phyloP scores from a whole-genome alignment of 345 rosid species.

The Chamaenerion angustifolium region DNA sequence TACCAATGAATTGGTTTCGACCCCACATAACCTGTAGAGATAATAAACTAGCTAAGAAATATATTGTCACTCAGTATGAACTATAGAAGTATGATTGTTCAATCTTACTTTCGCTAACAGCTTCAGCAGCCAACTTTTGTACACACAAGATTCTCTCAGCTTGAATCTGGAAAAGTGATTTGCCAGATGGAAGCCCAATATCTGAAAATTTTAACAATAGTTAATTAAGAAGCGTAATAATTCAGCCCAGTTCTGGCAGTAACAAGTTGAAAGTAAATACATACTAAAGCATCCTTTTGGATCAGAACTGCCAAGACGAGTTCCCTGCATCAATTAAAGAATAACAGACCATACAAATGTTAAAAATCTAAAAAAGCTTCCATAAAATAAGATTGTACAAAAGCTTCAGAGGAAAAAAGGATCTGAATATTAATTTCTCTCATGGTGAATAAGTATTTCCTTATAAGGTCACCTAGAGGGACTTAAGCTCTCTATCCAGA shows the following conservation, averaged over 20 bases:
- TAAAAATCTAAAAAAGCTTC: not conserved
- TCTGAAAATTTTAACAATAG: constrained; percentile 26
- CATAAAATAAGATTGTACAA: no score
- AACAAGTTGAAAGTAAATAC: constrained; percentile 15
- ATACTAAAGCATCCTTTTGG: constrained; percentile 98
- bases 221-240: not conserved
- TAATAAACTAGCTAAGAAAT: not conserved
- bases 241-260: no score
- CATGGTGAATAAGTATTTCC: no score
- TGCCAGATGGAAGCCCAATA: constrained; percentile 91
- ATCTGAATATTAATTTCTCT: no score
- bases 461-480: no score
- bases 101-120: constrained; percentile 56
- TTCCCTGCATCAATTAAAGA: constrained; percentile 46
- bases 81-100: constrained; percentile 1
- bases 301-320: constrained; percentile 96
- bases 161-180: constrained; percentile 92
- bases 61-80: not conserved
- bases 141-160: constrained; percentile 87
- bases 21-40: constrained; percentile 35
- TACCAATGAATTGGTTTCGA: constrained; percentile 75
- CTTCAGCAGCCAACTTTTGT: constrained; percentile 80
- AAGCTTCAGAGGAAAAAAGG: no score
- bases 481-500: no score
- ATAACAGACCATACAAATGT: not conserved